phyloP scores from a whole-genome alignment of 75 land plant species.

The Pinus tabuliformis region DNA sequence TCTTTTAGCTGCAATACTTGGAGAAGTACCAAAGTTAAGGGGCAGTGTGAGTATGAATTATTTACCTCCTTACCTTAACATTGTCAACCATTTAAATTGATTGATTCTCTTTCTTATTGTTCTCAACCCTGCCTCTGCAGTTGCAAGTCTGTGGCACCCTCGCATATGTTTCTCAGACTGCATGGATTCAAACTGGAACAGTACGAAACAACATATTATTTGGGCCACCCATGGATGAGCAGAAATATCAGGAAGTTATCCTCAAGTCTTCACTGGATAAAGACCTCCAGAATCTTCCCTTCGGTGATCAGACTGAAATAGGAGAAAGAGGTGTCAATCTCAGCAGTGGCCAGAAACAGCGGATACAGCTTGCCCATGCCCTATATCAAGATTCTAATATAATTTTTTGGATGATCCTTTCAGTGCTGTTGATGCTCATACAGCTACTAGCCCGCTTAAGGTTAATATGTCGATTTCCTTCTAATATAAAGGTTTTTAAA shows the following conservation, averaged over 20 bases:
- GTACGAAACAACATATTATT: conserved; percentile 28
- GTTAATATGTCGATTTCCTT: too few species aligned
- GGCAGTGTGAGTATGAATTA: conserved; percentile 51
- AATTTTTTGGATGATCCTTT: too few species aligned
- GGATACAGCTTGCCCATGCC: conserved; percentile 37
- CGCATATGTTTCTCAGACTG: conserved; percentile 34
- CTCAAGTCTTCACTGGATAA: conserved; percentile 19
- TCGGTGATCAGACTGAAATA: conserved; percentile 35
- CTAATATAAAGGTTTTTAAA: too few species aligned
- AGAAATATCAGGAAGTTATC: conserved; percentile 20
- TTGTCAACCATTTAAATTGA: background rate
- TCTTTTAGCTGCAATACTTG: conserved; percentile 77
- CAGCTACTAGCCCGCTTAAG: too few species aligned
- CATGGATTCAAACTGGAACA: conserved; percentile 37
- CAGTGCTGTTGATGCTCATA: too few species aligned
- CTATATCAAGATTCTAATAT: conserved; percentile 36
- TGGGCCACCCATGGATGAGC: conserved; percentile 18
- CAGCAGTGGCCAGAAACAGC: conserved; percentile 45
- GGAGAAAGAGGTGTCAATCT: conserved; percentile 43
- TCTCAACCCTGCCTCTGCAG: conserved; percentile 20
- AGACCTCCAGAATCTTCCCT: conserved; percentile 25
- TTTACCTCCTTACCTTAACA: background rate
- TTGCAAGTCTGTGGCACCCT: conserved; percentile 19
- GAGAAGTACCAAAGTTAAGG: conserved; percentile 64
- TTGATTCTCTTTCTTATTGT: background rate